These are phyloP conservation scores for Oryza australiensis DNA, from an alignment of 176 grass and related monocot species.

Conservation along the genomic window DNA sequence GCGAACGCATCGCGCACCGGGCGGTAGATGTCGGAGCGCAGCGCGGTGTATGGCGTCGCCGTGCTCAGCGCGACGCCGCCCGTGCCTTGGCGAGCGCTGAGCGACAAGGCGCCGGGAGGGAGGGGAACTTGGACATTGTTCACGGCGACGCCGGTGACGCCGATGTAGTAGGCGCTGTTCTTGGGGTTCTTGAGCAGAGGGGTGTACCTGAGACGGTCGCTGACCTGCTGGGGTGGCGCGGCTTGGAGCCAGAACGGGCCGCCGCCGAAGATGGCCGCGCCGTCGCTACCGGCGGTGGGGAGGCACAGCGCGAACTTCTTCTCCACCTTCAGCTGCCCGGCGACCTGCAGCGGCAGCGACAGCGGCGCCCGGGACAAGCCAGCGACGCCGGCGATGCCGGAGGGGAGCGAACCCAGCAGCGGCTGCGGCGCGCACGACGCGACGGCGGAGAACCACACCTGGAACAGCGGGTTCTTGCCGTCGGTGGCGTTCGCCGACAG, in stretches of 20 bases:
- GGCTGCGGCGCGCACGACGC: conserved; percentile 19
- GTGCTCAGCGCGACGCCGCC: conserved; percentile 42
- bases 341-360: conserved; percentile 44
- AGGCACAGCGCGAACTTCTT: conserved; percentile 54
- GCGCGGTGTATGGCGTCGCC: conserved; percentile 8
- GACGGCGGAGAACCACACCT: background rate
- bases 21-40: conserved; percentile 31
- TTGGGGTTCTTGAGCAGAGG: conserved; percentile 38
- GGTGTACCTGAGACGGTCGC: conserved; percentile 39
- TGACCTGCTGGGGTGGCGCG: background rate
- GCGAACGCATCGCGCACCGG: conserved; percentile 11
- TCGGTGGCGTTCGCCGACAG: conserved; percentile 46
- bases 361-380: conserved; percentile 13
- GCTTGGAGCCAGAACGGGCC: conserved; percentile 30
- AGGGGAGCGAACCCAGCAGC: conserved; percentile 26
- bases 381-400: conserved; percentile 14
- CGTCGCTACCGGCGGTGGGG: background rate
- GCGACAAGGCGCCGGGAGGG: background rate
- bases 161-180: conserved; percentile 55
- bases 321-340: background rate
- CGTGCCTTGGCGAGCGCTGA: background rate
- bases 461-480: conserved; percentile 47
- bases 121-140: background rate
- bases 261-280: conserved; percentile 49
- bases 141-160: conserved; percentile 29